A percentile compares a stretch with the other conserved stretches of the same genome.
phyloP scores from a whole-genome alignment of 345 rosid genomes.

The Mallotus nudiflorus region DNA sequence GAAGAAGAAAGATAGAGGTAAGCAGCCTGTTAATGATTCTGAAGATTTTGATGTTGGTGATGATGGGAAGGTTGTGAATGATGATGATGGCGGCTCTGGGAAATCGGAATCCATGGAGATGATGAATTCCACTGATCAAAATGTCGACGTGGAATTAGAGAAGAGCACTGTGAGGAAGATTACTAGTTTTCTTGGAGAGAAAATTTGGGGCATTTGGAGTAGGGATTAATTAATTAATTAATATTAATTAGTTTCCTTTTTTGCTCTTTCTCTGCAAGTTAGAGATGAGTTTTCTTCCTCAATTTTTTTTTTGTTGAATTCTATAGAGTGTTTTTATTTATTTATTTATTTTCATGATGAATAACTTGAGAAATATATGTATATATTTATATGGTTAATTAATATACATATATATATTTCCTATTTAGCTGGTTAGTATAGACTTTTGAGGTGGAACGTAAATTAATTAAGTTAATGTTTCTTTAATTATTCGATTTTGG shows the following conservation, averaged over 20 bases:
- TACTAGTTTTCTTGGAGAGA: slow-evolving; percentile 35
- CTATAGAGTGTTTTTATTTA: background rate
- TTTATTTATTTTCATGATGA: background rate
- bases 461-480: no score
- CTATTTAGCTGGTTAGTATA: no score
- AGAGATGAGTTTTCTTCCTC: background rate
- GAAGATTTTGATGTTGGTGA: no score
- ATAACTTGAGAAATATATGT: no score
- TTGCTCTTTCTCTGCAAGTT: background rate
- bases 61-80: no score
- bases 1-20: slow-evolving; percentile 17
- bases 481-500: no score
- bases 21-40: slow-evolving; percentile 15
- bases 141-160: slow-evolving; percentile 19
- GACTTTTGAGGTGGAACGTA: no score
- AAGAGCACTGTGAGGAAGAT: slow-evolving; percentile 37
- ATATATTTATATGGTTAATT: no score
- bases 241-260: background rate
- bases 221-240: slow-evolving; percentile 4
- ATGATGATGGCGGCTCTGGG: no score
- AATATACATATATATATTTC: no score
- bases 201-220: slow-evolving; percentile 31
- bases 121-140: background rate
- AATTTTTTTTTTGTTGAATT: background rate
- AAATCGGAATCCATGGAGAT: slow-evolving; percentile 9